phyloP scores from a whole-genome alignment of 208 protist genomes.

The Crithidia bombi region DNA sequence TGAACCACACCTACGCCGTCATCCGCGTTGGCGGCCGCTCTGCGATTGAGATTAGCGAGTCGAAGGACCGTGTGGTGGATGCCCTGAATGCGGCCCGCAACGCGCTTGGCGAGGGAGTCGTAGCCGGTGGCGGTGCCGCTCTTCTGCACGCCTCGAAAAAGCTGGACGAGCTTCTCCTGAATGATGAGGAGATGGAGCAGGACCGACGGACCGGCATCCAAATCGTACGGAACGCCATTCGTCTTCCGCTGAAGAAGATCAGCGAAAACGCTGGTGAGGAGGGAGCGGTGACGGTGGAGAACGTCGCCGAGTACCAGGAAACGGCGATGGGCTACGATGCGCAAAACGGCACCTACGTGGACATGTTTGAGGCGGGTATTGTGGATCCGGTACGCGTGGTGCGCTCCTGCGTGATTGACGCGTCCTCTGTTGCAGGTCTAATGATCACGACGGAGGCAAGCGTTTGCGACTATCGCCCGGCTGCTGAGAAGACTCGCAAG shows the following conservation, averaged over 20 bases:
- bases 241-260: constrained; percentile 95
- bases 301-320: constrained; percentile 94
- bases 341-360: constrained; percentile 93
- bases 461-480: constrained; percentile 87
- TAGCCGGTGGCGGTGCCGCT: constrained; percentile 97
- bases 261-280: constrained; percentile 98
- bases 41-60: constrained; percentile 98
- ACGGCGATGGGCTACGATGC: constrained; percentile 96
- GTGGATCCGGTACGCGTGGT: constrained; percentile 99
- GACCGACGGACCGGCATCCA: constrained; percentile 83
- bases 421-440: constrained; percentile 96
- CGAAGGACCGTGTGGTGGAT: constrained; percentile 99
- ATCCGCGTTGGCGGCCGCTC: constrained; percentile 98
- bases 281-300: constrained; percentile 97
- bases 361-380: constrained; percentile 99
- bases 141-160: constrained; percentile 95
- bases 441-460: constrained; percentile 99
- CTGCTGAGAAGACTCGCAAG: constrained; percentile 31
- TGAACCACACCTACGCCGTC: constrained; percentile 91
- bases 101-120: constrained; percentile 99
- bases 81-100: constrained; percentile 99
- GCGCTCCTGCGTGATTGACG: constrained; percentile 97
- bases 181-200: constrained; percentile 83
- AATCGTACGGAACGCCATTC: constrained; percentile 88
- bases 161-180: constrained; percentile 92